Percentiles rank a stretch among this genome's conserved stretches.
phyloP scores from a whole-genome alignment of 2,329 filamentous ascomycete genomes.

The Alternaria hordeiaustralica region DNA sequence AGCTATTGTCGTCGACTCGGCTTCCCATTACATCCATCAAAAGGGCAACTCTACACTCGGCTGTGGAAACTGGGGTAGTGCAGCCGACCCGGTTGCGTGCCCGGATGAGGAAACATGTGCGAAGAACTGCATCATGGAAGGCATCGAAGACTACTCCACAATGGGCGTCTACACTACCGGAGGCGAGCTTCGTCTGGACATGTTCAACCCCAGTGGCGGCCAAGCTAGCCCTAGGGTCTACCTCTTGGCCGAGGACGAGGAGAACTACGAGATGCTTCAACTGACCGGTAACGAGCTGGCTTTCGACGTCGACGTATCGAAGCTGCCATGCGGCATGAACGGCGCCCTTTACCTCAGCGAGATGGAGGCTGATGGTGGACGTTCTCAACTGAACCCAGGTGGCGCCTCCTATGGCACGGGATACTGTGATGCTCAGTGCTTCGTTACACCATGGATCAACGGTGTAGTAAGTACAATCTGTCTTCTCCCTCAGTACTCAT shows the following conservation, averaged over 20 bases:
- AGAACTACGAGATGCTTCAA: constrained; percentile 69
- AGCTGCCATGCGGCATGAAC: constrained; percentile 52
- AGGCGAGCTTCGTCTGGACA: constrained; percentile 56
- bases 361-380: constrained; percentile 48
- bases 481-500: constrained; percentile 23
- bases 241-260: constrained; percentile 64
- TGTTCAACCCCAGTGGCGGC: constrained; percentile 45
- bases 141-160: constrained; percentile 60
- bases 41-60: constrained; percentile 40
- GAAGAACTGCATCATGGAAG: constrained; percentile 63
- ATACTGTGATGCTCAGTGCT: constrained; percentile 60
- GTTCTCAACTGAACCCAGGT: constrained; percentile 49
- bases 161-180: constrained; percentile 61
- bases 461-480: constrained; percentile 40
- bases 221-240: constrained; percentile 64
- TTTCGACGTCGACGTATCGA: constrained; percentile 69
- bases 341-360: constrained; percentile 50
- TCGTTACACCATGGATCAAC: constrained; percentile 46
- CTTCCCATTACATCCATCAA: constrained; percentile 55
- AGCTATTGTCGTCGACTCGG: constrained; percentile 59
- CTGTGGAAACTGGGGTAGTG: constrained; percentile 43
- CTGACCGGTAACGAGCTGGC: constrained; percentile 73
- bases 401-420: constrained; percentile 68
- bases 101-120: constrained; percentile 59
- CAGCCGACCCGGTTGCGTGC: constrained; percentile 55